Base-by-base conservation (phyloP, 139 green algal species). In the Tetradesmus lagerheimii region DNA sequence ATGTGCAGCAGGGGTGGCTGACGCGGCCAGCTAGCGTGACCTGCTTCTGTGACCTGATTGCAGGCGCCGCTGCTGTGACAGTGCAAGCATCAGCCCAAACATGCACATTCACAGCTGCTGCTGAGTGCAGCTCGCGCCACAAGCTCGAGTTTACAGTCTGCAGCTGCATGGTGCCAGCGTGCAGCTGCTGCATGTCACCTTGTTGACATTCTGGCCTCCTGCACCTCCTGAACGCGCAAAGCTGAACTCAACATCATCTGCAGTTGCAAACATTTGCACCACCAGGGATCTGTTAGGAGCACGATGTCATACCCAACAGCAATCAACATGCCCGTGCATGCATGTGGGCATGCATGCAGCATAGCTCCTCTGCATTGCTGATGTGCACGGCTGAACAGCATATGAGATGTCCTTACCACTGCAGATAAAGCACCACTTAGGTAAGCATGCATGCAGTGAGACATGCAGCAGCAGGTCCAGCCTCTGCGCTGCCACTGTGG, bases 171-270 rank as follows among this genome's bases (percentile, higher is more conserved):
- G 62, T 1, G 0, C 8, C 20, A 62, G 34, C 34, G 12, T 87
- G 20, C n/a, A 50, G 85, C 39, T n/a, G n/a, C 53, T 50, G 31
- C 57, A 62, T 16, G 18, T n/a, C 53, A 96, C 94, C 90, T 98
- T 99, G 95, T 99, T 99, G 20, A 99, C 97, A 87, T 99, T 99
- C 90, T 99, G 97, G 0, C 97, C 97, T 34, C 97, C 97, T 0
- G 97, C 97, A 6, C 97, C 98, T 14, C 96, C 96, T 43, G 95
- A 98, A 25, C 98, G 90, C 0, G 97, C 96, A 91, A 99, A 99
- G 18, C 90, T 94, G 29, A 99, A 92, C 27, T 97, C 95, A 4
- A 99, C 96, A 93, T 99, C 98, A 45, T 98, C 97, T 98, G 94
- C 87, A 85, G 20, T 39, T 9, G 11, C 4, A 25, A 64, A 25